Percentiles rank a stretch among this genome's conserved stretches.
These are phyloP conservation scores for Tulasnella sp. DNA, from an alignment of 768 basidiomycete species.

Conservation along the genomic window DNA sequence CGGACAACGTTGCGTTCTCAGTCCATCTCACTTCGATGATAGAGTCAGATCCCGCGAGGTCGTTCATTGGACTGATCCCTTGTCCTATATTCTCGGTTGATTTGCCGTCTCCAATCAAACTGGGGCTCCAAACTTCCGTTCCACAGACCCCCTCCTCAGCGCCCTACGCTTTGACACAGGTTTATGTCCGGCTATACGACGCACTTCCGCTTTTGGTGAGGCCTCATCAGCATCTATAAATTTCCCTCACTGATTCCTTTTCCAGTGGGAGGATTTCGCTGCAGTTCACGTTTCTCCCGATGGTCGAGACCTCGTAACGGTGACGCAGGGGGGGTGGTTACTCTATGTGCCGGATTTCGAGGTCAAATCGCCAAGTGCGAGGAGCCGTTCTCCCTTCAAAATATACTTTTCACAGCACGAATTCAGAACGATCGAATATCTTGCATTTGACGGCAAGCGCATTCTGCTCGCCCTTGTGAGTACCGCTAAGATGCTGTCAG, in stretches of 20 bases:
- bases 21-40: background rate
- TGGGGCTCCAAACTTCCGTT: background rate
- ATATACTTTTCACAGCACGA: background rate
- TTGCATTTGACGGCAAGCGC: slow-evolving; percentile 21
- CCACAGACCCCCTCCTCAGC: background rate
- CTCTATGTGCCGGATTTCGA: slow-evolving; percentile 41
- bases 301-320: slow-evolving; percentile 40
- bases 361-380: background rate
- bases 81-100: background rate
- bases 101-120: background rate
- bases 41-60: background rate
- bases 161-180: background rate
- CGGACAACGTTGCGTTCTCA: background rate
- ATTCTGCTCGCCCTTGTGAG: slow-evolving; percentile 19
- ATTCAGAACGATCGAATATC: background rate
- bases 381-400: background rate
- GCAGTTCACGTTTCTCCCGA: slow-evolving; percentile 43
- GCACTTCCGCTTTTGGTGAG: background rate
- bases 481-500: background rate
- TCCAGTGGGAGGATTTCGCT: background rate
- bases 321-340: slow-evolving; percentile 34
- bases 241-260: background rate
- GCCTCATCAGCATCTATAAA: background rate
- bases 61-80: background rate
- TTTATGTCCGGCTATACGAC: background rate